Base-by-base conservation (phyloP, 805 yeast species). In the Lipomyces oligophaga region DNA sequence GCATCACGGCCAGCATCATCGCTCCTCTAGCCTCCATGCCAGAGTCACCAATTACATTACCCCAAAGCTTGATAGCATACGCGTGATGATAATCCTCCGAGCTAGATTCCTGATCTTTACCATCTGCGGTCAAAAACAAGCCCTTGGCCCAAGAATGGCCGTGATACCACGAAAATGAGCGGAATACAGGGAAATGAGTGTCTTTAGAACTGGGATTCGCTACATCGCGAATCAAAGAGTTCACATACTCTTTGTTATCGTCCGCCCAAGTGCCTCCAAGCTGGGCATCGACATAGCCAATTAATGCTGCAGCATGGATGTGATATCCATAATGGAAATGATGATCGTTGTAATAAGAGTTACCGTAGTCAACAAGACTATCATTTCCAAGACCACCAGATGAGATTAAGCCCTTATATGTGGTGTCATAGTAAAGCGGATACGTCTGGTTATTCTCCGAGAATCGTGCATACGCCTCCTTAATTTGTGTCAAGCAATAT, bases 241-340 rank as follows among this genome's bases (percentile, higher is more conserved):
- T 80, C 34, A 82, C 75, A 79, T 81, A 82, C 8, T 69, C 75
- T 56, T 71, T 73, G 55, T 74, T 72, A 7, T 53, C 47, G 24
- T 66, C 63, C 3, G 72, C 64, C 80, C 84, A 82, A 1, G 67
- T 60, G 7, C 80, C 79, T 3, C 81, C 82, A 11, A 60, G 58
- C 22, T 67, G 63, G 3, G 56, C 47, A 61, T 85, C 94, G 15
- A 81, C 77, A 45, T 77, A 64, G n/a, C 82, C 89, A 37, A 85
- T 76, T 18, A 83, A 69, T 1, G 94, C 88, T 4, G 94, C 94
- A 1, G 94, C 84, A 62, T 85, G 89, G 38, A 85, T 73, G 57
- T 79, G 81, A 64, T 85, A 86, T 8, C 93, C 93, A 60, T 83
- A 86, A 63, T 86, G 94, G 75, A 85, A 86, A 62, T 85, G 93